A percentile compares a stretch with the other conserved stretches of the same genome.
These are phyloP conservation scores for Chaetomidium leptoderma DNA, from an alignment of 495 filamentous ascomycete genomes.

Conservation along the genomic window DNA sequence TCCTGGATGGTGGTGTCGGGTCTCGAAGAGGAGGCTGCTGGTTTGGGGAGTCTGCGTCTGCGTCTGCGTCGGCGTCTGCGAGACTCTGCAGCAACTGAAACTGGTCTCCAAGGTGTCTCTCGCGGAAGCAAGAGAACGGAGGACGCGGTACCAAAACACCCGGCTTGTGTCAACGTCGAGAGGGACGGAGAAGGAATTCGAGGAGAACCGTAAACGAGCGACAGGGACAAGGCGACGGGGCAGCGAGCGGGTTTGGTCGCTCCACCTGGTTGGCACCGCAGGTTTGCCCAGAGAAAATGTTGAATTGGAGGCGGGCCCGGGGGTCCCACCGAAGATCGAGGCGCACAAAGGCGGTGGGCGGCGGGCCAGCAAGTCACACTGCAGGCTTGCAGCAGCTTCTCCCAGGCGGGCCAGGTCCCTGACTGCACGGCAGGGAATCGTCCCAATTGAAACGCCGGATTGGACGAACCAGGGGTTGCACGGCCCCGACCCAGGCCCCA, in stretches of 20 bases:
- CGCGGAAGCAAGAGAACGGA: background rate
- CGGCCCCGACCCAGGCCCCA: background rate
- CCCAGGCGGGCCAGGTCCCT: too few relatives aligned
- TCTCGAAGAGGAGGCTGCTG: background rate
- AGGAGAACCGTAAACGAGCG: too few relatives aligned
- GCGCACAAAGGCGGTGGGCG: conserved; percentile 16
- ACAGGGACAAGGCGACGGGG: conserved; percentile 5
- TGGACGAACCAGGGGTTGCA: conserved; percentile 8
- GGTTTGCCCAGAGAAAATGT: conserved; percentile 18
- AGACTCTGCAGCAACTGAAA: background rate
- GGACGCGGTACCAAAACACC: background rate
- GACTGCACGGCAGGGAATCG: background rate
- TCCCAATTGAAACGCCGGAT: conserved; percentile 6
- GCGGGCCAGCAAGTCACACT: conserved; percentile 12
- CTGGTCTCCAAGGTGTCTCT: background rate
- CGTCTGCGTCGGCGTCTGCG: background rate
- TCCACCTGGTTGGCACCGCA: conserved; percentile 17
- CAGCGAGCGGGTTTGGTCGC: conserved; percentile 5
- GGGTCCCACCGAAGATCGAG: conserved; percentile 19
- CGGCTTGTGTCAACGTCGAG: background rate
- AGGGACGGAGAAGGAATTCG: background rate
- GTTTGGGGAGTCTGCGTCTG: background rate
- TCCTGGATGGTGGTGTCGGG: background rate
- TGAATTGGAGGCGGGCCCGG: conserved; percentile 23
- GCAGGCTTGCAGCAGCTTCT: conserved; percentile 16